Conservation (phyloP, 2,329 filamentous ascomycete genomes). For the Scedosporium boydii region DNA sequence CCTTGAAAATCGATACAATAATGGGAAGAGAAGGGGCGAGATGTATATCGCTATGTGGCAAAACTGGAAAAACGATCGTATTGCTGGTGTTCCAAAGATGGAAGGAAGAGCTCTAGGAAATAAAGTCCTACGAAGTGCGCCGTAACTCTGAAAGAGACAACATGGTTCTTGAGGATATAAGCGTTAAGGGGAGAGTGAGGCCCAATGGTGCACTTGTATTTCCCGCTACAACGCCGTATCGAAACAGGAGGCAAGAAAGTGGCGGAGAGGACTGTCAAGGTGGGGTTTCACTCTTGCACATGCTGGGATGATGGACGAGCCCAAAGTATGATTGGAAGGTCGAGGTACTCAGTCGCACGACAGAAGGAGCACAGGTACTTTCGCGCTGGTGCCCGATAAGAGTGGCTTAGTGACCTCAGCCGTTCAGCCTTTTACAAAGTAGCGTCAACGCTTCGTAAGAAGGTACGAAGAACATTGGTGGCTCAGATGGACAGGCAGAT, state of each 20-base stretch:
- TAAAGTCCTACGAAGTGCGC: background rate
- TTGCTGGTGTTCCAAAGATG: background rate
- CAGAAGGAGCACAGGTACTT: no score
- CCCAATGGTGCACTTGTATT: background rate
- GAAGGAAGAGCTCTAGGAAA: background rate
- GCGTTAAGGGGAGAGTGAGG: background rate
- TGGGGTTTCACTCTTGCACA: constrained; percentile 1
- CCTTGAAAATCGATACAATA: background rate
- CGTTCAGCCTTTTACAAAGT: background rate
- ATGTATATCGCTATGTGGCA: background rate
- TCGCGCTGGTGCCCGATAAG: background rate
- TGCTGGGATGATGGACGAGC: background rate
- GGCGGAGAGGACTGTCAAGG: background rate
- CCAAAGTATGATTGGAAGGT: no score
- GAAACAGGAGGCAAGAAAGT: background rate
- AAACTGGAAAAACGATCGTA: background rate
- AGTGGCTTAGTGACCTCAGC: background rate
- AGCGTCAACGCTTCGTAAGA: no score
- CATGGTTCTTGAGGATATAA: background rate
- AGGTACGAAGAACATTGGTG: background rate
- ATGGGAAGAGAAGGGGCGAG: background rate
- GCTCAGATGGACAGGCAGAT: background rate
- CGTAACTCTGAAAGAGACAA: background rate
- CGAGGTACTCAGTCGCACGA: no score
- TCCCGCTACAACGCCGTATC: background rate